phyloP scores from a whole-genome alignment of 352 stramenopile genomes.

The Globisporangium viniferum region DNA sequence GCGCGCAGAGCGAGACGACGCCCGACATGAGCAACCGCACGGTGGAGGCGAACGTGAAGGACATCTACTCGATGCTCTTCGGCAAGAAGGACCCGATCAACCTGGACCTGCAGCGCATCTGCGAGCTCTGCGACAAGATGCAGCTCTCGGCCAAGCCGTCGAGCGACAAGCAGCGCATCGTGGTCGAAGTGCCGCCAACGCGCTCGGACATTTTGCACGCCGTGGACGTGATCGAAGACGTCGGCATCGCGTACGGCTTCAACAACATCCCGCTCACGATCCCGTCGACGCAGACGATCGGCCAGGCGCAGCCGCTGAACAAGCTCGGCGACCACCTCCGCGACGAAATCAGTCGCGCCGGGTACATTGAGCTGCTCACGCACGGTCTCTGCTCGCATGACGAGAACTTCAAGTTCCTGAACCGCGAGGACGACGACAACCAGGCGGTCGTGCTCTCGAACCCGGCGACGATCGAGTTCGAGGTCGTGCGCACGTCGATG shows the following conservation, averaged over 20 bases:
- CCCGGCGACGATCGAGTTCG: conserved; percentile 98
- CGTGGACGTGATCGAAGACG: conserved; percentile 99
- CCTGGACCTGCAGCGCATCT: conserved; percentile 88
- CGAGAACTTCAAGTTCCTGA: conserved; percentile 97
- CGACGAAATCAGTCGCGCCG: conserved; percentile 96
- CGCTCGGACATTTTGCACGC: conserved; percentile 98
- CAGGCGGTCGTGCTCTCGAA: conserved; percentile 96
- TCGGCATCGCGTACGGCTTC: conserved; percentile 99
- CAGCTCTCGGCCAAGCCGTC: conserved; percentile 91
- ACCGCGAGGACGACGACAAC: conserved; percentile 73
- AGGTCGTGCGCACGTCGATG: conserved; percentile 98
- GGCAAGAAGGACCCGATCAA: conserved; percentile 70
- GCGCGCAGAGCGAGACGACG: conserved; percentile 76
- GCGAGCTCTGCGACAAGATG: conserved; percentile 97
- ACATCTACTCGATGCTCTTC: conserved; percentile 89
- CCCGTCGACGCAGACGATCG: conserved; percentile 95
- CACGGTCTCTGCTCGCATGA: conserved; percentile 96
- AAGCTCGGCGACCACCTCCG: conserved; percentile 97
- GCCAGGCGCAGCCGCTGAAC: conserved; percentile 96
- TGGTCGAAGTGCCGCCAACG: conserved; percentile 96
- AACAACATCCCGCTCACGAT: conserved; percentile 98
- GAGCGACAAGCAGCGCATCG: conserved; percentile 66
- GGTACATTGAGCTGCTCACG: conserved; percentile 98
- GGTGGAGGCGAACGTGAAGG: conserved; percentile 79
- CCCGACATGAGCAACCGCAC: conserved; percentile 91